Conservation (phyloP, 169 alveolate species). For the Fabrea salina region DNA sequence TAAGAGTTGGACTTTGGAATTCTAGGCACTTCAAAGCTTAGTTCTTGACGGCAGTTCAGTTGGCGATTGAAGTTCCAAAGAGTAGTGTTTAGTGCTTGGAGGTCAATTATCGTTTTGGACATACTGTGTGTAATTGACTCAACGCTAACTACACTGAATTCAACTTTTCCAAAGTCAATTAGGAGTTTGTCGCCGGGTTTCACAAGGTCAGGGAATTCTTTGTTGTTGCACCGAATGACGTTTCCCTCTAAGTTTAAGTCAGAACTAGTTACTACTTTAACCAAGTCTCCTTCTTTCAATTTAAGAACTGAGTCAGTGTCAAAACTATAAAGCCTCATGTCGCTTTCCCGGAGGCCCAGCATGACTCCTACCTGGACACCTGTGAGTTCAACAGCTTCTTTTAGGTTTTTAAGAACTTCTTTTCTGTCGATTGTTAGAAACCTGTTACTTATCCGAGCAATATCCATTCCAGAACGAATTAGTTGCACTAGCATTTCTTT, state of each 20-base stretch:
- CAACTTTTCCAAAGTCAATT: constrained; percentile 21
- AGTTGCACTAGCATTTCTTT: constrained; percentile 90
- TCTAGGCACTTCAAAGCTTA: background rate
- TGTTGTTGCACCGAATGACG: constrained; percentile 22
- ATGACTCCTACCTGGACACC: constrained; percentile 24
- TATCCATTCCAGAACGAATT: constrained; percentile 95
- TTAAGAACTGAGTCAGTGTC: background rate
- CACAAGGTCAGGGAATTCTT: constrained; percentile 10
- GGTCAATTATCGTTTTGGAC: background rate
- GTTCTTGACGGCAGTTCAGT: no score
- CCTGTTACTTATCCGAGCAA: constrained; percentile 91
- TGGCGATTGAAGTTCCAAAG: no score
- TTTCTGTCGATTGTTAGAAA: constrained; percentile 6
- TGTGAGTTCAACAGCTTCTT: constrained; percentile 17
- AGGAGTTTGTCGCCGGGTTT: constrained; percentile 18
- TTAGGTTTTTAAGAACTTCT: background rate
- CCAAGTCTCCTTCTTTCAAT: constrained; percentile 19
- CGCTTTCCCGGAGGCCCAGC: constrained; percentile 33
- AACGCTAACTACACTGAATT: background rate
- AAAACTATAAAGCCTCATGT: background rate
- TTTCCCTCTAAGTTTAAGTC: background rate
- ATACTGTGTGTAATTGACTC: background rate
- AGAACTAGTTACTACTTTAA: background rate
- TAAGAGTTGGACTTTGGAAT: background rate
- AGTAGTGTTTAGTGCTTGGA: no score